Evolutionary conservation across 768 basidiomycete genomes (phyloP), one percentile per base, ranked within the genome.

Genomic region (Coprinellus micaceus): DNA sequence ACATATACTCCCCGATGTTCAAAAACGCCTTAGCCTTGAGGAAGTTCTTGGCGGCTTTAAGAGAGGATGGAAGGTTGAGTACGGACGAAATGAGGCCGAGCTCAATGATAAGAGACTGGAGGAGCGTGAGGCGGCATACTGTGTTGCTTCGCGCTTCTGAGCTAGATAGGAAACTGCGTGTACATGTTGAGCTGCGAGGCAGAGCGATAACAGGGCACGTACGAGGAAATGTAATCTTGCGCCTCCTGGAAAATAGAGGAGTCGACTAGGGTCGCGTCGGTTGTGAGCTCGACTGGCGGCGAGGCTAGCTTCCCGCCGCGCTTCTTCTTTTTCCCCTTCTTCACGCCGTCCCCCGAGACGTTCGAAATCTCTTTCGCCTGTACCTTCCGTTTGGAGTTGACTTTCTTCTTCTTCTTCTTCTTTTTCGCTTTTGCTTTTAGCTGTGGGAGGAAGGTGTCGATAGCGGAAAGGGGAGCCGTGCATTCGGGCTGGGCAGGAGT

Each of bases 81-180:
- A 75, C 70, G 28, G 71, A 73, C 0, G 76, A 75, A 15, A 74
- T 73, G 52, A 80, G 72, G n/a, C 89, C 89, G n/a, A 91, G 76
- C 70, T 91, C 90, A 58, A 91, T 75, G 61, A 89, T 83, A 57
- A 91, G 79, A 0, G 88, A 83, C 56, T 90, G 89, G 5, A 91
- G 74, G 37, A 91, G 73, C 5, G 79, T 75, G 33, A 91, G 79
- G 37, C 82, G 75, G 52, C 77, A 78, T 9, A 74, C 71, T 4
- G 72, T 68, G 59, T 77, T 72, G 36, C 65, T 63, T 58, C 72
- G 71, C 15, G 74, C 76, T 4, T 74, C 67, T 1, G 83, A 78
- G 58, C 78, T 77, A 2, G 77, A 75, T 37, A 86, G 74, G 72
- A 81, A 84, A 15, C 82, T 85, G 56, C 17, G 48, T 30, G 25